Base-by-base conservation (phyloP, 73 alveolate genomes). In the Stentor roeselii region DNA sequence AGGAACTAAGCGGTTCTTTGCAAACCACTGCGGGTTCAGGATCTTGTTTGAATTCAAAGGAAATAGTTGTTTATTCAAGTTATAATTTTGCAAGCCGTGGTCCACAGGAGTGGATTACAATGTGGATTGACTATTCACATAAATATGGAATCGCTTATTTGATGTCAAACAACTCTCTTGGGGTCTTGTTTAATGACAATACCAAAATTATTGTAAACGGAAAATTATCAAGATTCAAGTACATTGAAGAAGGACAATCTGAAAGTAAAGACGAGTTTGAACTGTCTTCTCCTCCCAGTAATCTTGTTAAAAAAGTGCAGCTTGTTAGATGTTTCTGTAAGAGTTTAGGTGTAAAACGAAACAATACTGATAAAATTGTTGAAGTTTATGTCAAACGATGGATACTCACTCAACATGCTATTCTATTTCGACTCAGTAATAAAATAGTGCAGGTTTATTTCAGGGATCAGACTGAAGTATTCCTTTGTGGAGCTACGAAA, bases 361-460 rank as follows among this genome's bases (percentile, higher is more conserved):
- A 82, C 39, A 39, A 82, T 59, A 82, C 36, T 39, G 74, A 82
- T 27, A 15, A 27, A 36, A 42, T 78, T 39, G 42, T 59, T 27
- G 58, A 39, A 6, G 89, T 94, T 40, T 97, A 94, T 87, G 97
- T 97, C 42, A 97, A 95, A 88, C 95, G 94, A 88, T 97, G 98
- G 98, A 96, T 97, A 97, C 89, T 94, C 86, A 97, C 99, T 3
- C 90, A 95, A 42, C 99, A 97, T 86, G 98, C 99, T 59, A 94
- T 95, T 40, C 88, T 97, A 95, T 97, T 97, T 91, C 88, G 99
- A 86, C 94, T 97, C 60, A 89, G 97, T 3, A 95, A 97, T 83
- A 97, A 97, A 82, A 94, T 96, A 32, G 98, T 97, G 40, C 94
- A 58, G n/a, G 98, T 97, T 50, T 93, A 94, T 91, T 97, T 97